These are phyloP conservation scores for Colletotrichum sojae DNA, from an alignment of 2,329 filamentous ascomycete species.

Conservation along the genomic window DNA sequence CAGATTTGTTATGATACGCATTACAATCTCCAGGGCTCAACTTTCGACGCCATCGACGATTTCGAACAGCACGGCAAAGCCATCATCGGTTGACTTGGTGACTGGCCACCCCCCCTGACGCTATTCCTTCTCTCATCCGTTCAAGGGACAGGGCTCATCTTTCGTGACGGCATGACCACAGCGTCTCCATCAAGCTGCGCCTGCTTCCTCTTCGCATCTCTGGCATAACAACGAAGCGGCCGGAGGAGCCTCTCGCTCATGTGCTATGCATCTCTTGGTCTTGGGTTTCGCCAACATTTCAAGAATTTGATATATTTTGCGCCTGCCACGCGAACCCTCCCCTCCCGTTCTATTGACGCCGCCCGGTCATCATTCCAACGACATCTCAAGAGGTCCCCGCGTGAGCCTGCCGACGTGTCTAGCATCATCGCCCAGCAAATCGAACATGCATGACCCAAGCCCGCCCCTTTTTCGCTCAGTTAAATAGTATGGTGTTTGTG, in stretches of 20 bases:
- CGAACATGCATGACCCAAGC: constrained; percentile 3
- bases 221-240: too few relatives aligned
- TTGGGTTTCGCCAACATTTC: neutral
- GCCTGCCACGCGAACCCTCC: neutral
- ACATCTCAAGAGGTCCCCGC: constrained; percentile 4
- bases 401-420: constrained; percentile 12
- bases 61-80: constrained; percentile 46
- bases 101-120: too few relatives aligned
- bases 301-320: constrained; percentile 24
- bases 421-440: constrained; percentile 16
- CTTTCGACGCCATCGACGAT: constrained; percentile 39
- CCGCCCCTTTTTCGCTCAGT: constrained; percentile 20
- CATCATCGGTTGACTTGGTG: neutral
- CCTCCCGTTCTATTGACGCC: constrained; percentile 5
- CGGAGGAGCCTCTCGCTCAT: too few relatives aligned
- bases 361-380: neutral
- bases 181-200: too few relatives aligned
- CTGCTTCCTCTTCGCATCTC: too few relatives aligned
- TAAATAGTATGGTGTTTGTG: neutral
- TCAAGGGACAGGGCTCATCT: too few relatives aligned
- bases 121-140: too few relatives aligned
- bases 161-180: too few relatives aligned
- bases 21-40: constrained; percentile 48
- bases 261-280: too few relatives aligned
- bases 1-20: constrained; percentile 50